Evolutionary conservation across 345 rosid genomes (phyloP), one percentile per base, ranked within the genome.

Genomic region (Brassica incana): DNA sequence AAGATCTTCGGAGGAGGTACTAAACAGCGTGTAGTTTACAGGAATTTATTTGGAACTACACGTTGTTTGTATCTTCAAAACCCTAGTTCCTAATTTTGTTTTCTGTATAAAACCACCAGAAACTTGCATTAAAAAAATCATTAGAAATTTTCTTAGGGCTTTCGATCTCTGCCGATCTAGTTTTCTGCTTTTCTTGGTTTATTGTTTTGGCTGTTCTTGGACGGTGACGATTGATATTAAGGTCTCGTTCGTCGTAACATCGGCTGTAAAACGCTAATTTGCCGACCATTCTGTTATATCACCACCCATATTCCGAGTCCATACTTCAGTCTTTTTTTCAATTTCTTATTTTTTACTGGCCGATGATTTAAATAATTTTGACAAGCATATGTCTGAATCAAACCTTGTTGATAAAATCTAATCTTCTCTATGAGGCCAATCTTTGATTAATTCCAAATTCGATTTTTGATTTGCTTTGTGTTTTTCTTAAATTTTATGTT

Each of bases 161-260:
- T 2, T 3, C 15, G 11, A 8, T 72, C 32, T 61, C 12, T 48
- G 60, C 66, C 75, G 78, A 68, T 8, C 62, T 29, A 16, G 30
- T n/a, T 54, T 29, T 9, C 12, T 59, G 2, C 11, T 64, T n/a
- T 4, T 58, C 27, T 10, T 75, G 5, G 0, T 8, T 68, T 16
- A 0, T 10, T 58, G 0, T 33, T 7, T 4, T 16, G 3, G 2
- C 0, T 8, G 5, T 9, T 15, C 2, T 45, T 58, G 90, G 97
- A 88, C 95, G 45, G 87, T 90, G 95, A 91, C 84, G 97, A 94
- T 84, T 87, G 70, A 75, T 58, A 65, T 54, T 78, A 83, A 87
- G 97, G 95, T 92, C 97, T 94, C 97, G 98, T 94, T 94, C 97
- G 98, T 92, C 97, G 97, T 94, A 92, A 81, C 4, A 89, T 69